Conservation (phyloP, 371 early-diverging fungal genomes). For the Encephalitozoon cuniculi region DNA sequence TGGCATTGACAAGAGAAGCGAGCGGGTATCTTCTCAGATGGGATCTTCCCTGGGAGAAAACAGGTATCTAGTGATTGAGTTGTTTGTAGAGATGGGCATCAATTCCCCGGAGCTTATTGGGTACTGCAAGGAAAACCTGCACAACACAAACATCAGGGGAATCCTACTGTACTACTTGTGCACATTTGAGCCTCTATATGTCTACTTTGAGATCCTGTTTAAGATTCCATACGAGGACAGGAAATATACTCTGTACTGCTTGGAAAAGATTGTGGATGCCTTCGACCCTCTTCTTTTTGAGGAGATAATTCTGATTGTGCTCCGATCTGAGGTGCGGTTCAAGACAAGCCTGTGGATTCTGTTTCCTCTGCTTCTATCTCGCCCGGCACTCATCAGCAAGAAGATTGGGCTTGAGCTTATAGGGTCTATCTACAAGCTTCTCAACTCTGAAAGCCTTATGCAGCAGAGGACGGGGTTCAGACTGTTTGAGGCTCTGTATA, state of each 20-base stretch:
- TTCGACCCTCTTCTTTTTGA: not conserved
- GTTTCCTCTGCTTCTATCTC: constrained; percentile 3
- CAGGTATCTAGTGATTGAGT: constrained; percentile 10
- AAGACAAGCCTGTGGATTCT: constrained; percentile 18
- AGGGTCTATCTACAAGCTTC: constrained; percentile 4
- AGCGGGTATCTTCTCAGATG: not conserved
- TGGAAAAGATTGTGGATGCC: constrained; percentile 9
- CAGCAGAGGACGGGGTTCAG: constrained; percentile 4
- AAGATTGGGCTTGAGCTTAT: not conserved
- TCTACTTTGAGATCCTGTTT: constrained; percentile 19
- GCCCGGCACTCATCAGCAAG: constrained; percentile 4
- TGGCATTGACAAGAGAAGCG: constrained; percentile 3
- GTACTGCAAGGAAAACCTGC: constrained; percentile 19
- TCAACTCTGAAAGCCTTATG: not conserved
- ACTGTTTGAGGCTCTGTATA: constrained; percentile 7
- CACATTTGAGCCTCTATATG: constrained; percentile 1
- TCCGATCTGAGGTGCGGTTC: constrained; percentile 7
- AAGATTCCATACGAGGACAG: constrained; percentile 22
- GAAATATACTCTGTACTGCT: constrained; percentile 17
- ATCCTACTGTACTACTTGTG: constrained; percentile 15
- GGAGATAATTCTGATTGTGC: not conserved
- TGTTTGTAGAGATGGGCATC: constrained; percentile 14
- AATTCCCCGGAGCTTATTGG: not conserved
- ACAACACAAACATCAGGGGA: constrained; percentile 8
- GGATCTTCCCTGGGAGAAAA: constrained; percentile 14